Conservation (phyloP, 768 basidiomycete species). For the Punctularia strigosozonata region DNA sequence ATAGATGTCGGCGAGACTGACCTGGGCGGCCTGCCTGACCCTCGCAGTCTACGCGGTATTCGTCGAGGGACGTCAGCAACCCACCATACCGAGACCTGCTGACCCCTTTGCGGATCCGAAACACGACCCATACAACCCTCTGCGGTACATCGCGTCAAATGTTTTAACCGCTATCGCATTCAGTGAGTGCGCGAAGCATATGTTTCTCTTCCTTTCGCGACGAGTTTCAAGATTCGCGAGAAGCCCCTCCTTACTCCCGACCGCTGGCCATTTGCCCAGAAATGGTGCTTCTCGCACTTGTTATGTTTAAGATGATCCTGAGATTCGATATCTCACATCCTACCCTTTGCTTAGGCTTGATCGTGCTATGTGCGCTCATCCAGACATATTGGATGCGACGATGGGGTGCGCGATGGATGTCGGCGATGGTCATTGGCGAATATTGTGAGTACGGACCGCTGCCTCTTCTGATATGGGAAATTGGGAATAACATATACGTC, state of each 20-base stretch:
- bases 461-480: not conserved
- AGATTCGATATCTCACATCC: constrained; percentile 7
- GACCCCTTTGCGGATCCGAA: constrained; percentile 38
- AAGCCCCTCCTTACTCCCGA: not conserved
- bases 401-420: constrained; percentile 46
- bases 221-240: not conserved
- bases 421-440: constrained; percentile 48
- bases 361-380: constrained; percentile 27
- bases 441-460: constrained; percentile 28
- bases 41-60: too few species aligned
- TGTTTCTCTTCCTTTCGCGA: constrained; percentile 1
- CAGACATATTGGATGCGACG: constrained; percentile 32
- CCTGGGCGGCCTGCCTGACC: too few species aligned
- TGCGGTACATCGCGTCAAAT: constrained; percentile 46
- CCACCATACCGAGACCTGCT: constrained; percentile 6
- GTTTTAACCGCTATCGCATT: constrained; percentile 38
- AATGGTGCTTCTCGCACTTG: not conserved
- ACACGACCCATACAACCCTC: constrained; percentile 39
- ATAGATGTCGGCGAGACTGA: too few species aligned
- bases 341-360: constrained; percentile 16
- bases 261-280: too few species aligned
- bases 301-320: constrained; percentile 3
- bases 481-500: not conserved
- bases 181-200: constrained; percentile 16
- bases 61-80: not conserved